Percentiles rank a stretch among this genome's conserved stretches.
Conservation (phyloP, 495 filamentous ascomycete species). For the Annulohypoxylon nitens region DNA sequence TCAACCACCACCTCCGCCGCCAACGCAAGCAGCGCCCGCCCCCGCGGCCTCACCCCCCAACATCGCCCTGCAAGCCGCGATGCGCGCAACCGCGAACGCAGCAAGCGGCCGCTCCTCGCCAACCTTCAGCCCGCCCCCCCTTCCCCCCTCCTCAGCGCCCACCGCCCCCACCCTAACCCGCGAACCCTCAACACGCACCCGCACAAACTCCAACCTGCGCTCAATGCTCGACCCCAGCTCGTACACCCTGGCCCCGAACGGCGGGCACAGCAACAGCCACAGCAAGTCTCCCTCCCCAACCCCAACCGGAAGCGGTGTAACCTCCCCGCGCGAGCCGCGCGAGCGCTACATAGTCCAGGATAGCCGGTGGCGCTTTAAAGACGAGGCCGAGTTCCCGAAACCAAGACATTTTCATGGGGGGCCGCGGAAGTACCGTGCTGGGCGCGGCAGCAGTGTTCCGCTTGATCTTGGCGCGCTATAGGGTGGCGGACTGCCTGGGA, state of each 20-base stretch:
- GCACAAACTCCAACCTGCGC: constrained; percentile 49
- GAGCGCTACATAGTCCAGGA: constrained; percentile 77
- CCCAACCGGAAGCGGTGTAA: too few relatives aligned
- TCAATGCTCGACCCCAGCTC: constrained; percentile 79
- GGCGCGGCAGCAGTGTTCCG: constrained; percentile 92
- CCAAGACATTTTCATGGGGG: constrained; percentile 82
- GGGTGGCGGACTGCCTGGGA: constrained; percentile 20
- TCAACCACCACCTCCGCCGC: constrained; percentile 65
- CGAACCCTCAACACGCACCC: constrained; percentile 47
- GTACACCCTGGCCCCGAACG: constrained; percentile 74
- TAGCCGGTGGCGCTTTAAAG: constrained; percentile 85
- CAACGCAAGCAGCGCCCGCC: constrained; percentile 58
- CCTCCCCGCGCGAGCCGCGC: constrained; percentile 50
- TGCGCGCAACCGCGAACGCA: constrained; percentile 61
- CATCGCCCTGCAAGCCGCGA: constrained; percentile 64
- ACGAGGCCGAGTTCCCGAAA: constrained; percentile 84
- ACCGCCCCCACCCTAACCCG: constrained; percentile 42
- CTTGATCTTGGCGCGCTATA: constrained; percentile 76
- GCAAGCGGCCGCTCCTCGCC: constrained; percentile 56
- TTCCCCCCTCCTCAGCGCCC: constrained; percentile 54
- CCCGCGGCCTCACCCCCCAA: constrained; percentile 55
- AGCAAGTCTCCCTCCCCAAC: constrained; percentile 53
- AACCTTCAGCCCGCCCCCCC: constrained; percentile 56
- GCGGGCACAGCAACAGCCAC: constrained; percentile 57
- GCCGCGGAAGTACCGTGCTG: constrained; percentile 84